phyloP scores from a whole-genome alignment of 306 rosid genomes.

The Abrus precatorius region DNA sequence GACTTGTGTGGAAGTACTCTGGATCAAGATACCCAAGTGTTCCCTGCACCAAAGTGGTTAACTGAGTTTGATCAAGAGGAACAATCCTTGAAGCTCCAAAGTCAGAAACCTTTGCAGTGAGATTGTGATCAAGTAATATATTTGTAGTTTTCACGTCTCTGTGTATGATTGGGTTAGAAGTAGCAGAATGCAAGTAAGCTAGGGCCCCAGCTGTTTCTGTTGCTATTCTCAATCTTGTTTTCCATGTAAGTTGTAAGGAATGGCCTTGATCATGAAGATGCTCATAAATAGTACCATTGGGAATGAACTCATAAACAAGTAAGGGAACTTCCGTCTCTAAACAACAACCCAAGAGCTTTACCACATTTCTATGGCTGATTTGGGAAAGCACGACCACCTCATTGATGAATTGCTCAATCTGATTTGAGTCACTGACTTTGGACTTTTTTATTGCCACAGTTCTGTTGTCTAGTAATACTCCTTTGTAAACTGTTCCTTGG shows the following conservation, averaged over 20 bases:
- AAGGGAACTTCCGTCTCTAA: slow-evolving; percentile 65
- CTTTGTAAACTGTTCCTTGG: slow-evolving; percentile 55
- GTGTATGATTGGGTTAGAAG: slow-evolving; percentile 62
- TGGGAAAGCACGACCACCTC: slow-evolving; percentile 60
- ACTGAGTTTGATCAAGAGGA: slow-evolving; percentile 57
- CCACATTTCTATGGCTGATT: slow-evolving; percentile 59
- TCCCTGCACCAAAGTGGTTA: slow-evolving; percentile 64
- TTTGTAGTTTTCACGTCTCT: slow-evolving; percentile 68
- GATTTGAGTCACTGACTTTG: slow-evolving; percentile 49
- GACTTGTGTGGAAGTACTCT: slow-evolving; percentile 56
- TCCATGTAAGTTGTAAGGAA: slow-evolving; percentile 47
- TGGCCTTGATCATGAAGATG: slow-evolving; percentile 46
- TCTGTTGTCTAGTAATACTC: slow-evolving; percentile 29
- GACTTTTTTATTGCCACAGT: slow-evolving; percentile 60
- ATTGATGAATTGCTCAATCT: slow-evolving; percentile 59
- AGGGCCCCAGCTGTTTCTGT: slow-evolving; percentile 60
- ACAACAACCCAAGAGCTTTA: slow-evolving; percentile 62
- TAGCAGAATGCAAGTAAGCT: slow-evolving; percentile 59
- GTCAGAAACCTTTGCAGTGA: slow-evolving; percentile 59
- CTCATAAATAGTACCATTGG: slow-evolving; percentile 51
- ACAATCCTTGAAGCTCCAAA: slow-evolving; percentile 68
- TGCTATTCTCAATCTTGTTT: slow-evolving; percentile 55
- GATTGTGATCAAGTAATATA: slow-evolving; percentile 51
- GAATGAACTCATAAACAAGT: slow-evolving; percentile 67
- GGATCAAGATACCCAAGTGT: slow-evolving; percentile 66